phyloP scores from a whole-genome alignment of 2,329 filamentous ascomycete genomes.

The Rasamsonia emersonii region DNA sequence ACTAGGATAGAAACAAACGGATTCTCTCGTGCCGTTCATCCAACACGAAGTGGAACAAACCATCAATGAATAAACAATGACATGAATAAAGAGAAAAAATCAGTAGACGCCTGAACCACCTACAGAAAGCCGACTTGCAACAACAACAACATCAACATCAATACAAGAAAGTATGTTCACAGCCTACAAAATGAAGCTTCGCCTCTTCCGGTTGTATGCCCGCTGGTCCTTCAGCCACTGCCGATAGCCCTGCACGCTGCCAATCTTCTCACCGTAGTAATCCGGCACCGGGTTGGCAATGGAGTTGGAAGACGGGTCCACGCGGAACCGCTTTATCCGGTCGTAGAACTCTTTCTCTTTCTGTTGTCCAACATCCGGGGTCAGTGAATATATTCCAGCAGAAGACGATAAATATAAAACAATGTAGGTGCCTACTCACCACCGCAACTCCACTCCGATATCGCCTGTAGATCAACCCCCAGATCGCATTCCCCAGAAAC shows the following conservation, averaged over 20 bases:
- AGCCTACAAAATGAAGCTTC: constrained; percentile 28
- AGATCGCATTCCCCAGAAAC: constrained; percentile 68
- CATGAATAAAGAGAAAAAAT: no score
- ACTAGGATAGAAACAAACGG: no score
- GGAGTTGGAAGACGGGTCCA: constrained; percentile 82
- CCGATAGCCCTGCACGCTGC: constrained; percentile 80
- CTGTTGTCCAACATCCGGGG: constrained; percentile 29
- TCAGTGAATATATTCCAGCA: background rate
- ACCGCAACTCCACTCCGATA: constrained; percentile 63
- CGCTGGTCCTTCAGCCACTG: constrained; percentile 97
- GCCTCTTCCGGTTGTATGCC: constrained; percentile 87
- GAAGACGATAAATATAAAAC: background rate
- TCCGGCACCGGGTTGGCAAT: constrained; percentile 90
- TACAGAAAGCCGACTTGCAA: no score
- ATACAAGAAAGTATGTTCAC: no score
- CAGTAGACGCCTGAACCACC: no score
- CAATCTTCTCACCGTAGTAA: constrained; percentile 98
- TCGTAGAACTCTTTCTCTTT: constrained; percentile 94
- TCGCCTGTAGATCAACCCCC: constrained; percentile 65
- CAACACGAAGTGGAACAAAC: no score
- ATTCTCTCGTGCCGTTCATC: no score
- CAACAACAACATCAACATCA: no score
- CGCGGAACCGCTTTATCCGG: constrained; percentile 82
- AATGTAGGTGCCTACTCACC: constrained; percentile 39
- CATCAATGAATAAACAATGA: no score